Evolutionary conservation across 2,329 filamentous ascomycete species (phyloP).

Genomic region (Aspergillus unguis): DNA sequence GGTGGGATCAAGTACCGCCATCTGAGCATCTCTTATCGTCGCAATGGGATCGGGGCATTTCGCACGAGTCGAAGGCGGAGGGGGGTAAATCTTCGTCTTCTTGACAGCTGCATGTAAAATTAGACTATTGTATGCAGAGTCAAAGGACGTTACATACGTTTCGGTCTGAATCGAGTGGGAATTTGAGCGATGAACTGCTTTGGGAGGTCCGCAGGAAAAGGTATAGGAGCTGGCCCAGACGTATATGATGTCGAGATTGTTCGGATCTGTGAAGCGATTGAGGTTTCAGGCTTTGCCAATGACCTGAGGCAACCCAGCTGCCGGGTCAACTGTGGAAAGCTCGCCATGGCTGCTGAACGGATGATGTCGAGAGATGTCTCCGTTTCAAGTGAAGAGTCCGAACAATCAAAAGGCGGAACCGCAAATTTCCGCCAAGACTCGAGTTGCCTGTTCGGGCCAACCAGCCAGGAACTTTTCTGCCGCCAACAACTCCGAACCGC

Average conservation of each 20-base stretch:
- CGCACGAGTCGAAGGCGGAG: conserved; percentile 34
- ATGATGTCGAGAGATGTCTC: conserved; percentile 11
- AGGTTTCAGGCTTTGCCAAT: conserved; percentile 52
- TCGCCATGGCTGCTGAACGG: conserved; percentile 55
- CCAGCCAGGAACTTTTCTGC: conserved; percentile 29
- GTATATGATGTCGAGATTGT: conserved; percentile 51
- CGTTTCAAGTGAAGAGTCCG: conserved; percentile 11
- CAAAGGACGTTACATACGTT: conserved; percentile 27
- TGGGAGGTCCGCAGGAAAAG: conserved; percentile 42
- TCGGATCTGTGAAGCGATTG: conserved; percentile 52
- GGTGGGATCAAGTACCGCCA: conserved; percentile 75
- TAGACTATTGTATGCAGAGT: not conserved
- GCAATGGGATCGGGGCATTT: conserved; percentile 61
- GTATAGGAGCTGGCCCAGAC: conserved; percentile 38
- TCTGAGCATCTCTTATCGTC: conserved; percentile 64
- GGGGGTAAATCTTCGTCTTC: conserved; percentile 54
- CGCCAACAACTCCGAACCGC: conserved; percentile 9
- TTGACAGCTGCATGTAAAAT: conserved; percentile 37
- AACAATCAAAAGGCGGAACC: conserved; percentile 27
- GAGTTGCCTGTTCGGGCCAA: conserved; percentile 23
- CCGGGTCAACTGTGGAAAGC: conserved; percentile 57
- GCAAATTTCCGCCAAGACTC: conserved; percentile 38
- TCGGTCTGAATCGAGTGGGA: conserved; percentile 37
- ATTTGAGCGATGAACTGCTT: conserved; percentile 43
- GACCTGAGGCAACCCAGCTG: conserved; percentile 69